A percentile compares a stretch with the other conserved stretches of the same genome.
Evolutionary conservation across 495 filamentous ascomycete genomes (phyloP).

Genomic region (Durotheca rogersii): DNA sequence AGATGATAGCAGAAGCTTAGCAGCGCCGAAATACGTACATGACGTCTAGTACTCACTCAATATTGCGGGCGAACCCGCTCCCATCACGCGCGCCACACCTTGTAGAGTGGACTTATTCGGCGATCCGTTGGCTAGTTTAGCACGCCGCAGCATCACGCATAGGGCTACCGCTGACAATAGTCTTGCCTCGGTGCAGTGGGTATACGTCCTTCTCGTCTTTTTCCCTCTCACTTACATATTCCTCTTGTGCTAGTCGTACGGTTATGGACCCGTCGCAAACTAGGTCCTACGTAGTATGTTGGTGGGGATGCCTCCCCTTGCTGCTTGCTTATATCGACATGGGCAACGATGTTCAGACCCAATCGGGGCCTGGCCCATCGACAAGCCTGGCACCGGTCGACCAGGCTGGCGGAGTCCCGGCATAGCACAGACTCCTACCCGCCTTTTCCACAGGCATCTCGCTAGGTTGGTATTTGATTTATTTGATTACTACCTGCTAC

Average conservation of each 20-base stretch:
- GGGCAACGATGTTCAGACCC: slow-evolving; percentile 6
- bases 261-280: too few relatives aligned
- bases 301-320: too few relatives aligned
- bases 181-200: slow-evolving; percentile 1
- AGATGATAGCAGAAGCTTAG: too few relatives aligned
- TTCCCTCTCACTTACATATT: not conserved
- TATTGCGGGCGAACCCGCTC: slow-evolving; percentile 3
- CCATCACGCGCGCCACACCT: not conserved
- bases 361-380: slow-evolving; percentile 19
- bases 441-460: slow-evolving; percentile 9
- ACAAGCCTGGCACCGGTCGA: slow-evolving; percentile 4
- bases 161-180: not conserved
- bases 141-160: not conserved
- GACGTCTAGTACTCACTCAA: slow-evolving; percentile 1
- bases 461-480: slow-evolving; percentile 5
- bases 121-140: not conserved
- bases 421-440: slow-evolving; percentile 15
- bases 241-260: too few relatives aligned
- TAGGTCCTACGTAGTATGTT: too few relatives aligned
- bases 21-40: too few relatives aligned
- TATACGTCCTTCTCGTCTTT: too few relatives aligned
- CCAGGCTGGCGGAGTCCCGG: slow-evolving; percentile 19
- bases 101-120: not conserved
- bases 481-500: slow-evolving; percentile 20
- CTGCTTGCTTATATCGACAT: slow-evolving; percentile 2